Evolutionary conservation across 202 grass and related monocot genomes (phyloP).

Genomic region (Carex sylvatica): DNA sequence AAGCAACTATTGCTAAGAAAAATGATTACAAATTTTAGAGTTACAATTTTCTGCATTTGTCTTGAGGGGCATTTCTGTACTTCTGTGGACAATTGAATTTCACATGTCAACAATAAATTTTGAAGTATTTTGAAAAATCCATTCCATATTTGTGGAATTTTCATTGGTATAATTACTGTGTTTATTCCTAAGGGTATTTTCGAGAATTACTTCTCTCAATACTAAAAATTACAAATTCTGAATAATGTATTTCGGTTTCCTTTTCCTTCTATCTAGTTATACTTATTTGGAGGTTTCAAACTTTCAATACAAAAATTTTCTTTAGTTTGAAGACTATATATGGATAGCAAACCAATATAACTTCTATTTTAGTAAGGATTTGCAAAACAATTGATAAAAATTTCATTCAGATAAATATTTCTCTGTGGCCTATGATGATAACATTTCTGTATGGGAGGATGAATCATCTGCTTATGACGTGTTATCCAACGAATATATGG

Average conservation of each 20-base stretch:
- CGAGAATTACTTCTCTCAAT: neutral
- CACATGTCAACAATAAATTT: neutral
- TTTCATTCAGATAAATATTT: slow-evolving; percentile 66
- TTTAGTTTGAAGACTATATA: neutral
- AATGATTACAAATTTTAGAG: neutral
- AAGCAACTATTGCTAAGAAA: neutral
- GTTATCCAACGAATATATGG: slow-evolving; percentile 58
- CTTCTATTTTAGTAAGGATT: neutral
- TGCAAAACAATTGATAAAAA: neutral
- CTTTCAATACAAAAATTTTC: neutral
- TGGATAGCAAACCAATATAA: neutral
- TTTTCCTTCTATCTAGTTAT: neutral
- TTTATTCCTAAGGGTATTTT: neutral
- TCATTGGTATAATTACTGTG: neutral
- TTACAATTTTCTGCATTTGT: neutral
- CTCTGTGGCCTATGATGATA: slow-evolving; percentile 46
- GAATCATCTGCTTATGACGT: slow-evolving; percentile 59
- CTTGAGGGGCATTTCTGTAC: neutral
- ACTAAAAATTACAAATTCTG: neutral
- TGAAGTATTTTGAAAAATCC: neutral
- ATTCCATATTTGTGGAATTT: neutral
- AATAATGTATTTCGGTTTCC: neutral
- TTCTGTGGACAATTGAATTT: neutral
- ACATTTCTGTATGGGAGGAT: slow-evolving; percentile 70
- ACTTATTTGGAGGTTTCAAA: neutral